These are phyloP conservation scores for Rubus parviflorus DNA, from an alignment of 306 rosid genomes.

Conservation along the genomic window DNA sequence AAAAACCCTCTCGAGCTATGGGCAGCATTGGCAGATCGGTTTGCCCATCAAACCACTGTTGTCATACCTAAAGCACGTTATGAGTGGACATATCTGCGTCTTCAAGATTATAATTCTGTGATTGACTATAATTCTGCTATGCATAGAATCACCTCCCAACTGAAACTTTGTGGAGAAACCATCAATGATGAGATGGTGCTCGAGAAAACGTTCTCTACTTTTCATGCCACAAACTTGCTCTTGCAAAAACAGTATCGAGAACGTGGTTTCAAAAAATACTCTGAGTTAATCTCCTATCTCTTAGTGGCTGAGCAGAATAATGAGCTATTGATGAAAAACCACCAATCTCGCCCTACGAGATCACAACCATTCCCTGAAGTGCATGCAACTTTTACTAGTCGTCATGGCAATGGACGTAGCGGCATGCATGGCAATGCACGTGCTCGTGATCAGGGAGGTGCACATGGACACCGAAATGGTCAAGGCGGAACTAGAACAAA, in stretches of 20 bases:
- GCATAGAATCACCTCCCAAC: neutral
- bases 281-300: neutral
- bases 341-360: neutral
- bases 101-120: neutral
- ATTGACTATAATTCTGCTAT: neutral
- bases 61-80: neutral
- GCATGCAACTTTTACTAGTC: neutral
- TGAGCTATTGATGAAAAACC: neutral
- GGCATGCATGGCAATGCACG: neutral
- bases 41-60: neutral
- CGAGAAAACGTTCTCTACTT: neutral
- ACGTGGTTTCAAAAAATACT: neutral
- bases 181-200: neutral
- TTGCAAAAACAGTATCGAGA: neutral
- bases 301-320: neutral
- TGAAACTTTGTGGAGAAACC: neutral
- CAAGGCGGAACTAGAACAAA: neutral
- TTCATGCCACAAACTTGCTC: slow-evolving; percentile 1
- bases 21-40: neutral
- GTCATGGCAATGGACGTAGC: neutral
- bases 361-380: neutral
- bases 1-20: neutral
- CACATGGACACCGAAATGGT: neutral
- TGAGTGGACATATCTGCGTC: neutral
- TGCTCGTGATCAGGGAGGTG: neutral